Conservation (phyloP, 495 filamentous ascomycete species). For the Neurospora sp. region DNA sequence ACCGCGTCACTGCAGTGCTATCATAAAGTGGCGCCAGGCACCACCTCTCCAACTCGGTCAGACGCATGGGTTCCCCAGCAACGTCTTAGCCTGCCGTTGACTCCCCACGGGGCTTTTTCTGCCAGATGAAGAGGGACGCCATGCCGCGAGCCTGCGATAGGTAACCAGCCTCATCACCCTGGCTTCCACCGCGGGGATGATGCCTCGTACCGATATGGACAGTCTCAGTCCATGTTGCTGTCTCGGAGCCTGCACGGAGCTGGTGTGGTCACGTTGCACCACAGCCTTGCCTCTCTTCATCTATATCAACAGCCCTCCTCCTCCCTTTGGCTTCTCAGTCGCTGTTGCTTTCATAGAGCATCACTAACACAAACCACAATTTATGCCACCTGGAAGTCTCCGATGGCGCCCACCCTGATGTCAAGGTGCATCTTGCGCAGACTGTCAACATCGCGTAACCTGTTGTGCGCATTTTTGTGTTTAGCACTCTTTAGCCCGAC, state of each 20-base stretch:
- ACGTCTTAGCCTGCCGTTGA: not conserved
- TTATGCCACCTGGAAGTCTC: not conserved
- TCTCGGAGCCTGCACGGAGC: not conserved
- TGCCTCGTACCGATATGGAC: not conserved
- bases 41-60: not conserved
- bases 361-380: not conserved
- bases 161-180: not conserved
- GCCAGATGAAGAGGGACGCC: not conserved
- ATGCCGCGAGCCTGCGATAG: not conserved
- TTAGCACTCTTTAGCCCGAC: not conserved
- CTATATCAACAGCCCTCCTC: not conserved
- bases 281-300: not conserved
- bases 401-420: not conserved
- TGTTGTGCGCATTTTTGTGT: not conserved
- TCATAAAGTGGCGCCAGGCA: not conserved
- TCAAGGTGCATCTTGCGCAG: not conserved
- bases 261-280: not conserved
- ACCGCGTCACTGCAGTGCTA: not conserved
- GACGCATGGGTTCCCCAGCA: not conserved
- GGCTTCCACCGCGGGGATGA: not conserved
- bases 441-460: not conserved
- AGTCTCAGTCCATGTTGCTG: not conserved
- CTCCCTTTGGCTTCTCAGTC: not conserved
- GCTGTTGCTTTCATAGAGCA: not conserved
- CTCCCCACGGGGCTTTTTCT: not conserved